These are phyloP conservation scores for Fibroporia radiculosa DNA, from an alignment of 768 basidiomycete species.

Conservation along the genomic window DNA sequence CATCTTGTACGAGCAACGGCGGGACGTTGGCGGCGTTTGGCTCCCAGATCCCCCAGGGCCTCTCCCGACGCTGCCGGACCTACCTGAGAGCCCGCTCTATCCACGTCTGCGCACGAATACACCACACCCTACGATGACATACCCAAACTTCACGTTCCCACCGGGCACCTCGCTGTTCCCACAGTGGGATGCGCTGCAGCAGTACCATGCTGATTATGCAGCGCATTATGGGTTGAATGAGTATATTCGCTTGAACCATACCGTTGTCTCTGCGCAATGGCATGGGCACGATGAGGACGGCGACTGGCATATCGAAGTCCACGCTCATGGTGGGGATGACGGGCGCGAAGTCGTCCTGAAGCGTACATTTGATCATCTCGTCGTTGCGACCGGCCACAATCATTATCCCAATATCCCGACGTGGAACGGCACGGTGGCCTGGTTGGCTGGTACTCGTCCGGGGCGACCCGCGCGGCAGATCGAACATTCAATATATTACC, in stretches of 20 bases:
- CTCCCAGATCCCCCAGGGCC: conserved; percentile 26
- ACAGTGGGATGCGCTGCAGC: conserved; percentile 33
- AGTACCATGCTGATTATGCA: conserved; percentile 41
- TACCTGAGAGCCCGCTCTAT: conserved; percentile 51
- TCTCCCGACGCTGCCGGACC: conserved; percentile 32
- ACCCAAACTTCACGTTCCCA: conserved; percentile 45
- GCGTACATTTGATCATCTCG: conserved; percentile 40
- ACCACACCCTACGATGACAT: conserved; percentile 50
- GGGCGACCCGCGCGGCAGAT: conserved; percentile 29
- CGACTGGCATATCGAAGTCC: conserved; percentile 37
- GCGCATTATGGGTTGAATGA: conserved; percentile 30
- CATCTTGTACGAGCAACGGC: conserved; percentile 45
- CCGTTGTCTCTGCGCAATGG: conserved; percentile 38
- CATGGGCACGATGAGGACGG: conserved; percentile 30
- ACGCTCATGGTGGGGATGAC: conserved; percentile 9
- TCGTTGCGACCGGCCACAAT: conserved; percentile 48
- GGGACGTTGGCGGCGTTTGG: conserved; percentile 51
- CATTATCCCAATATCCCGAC: conserved; percentile 39
- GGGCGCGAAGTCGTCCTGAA: conserved; percentile 2
- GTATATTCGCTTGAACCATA: conserved; percentile 36
- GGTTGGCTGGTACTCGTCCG: conserved; percentile 29
- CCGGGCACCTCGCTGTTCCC: conserved; percentile 45
- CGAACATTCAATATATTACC: conserved; percentile 47
- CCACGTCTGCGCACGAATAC: conserved; percentile 48
- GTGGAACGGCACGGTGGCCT: conserved; percentile 41